A percentile compares a stretch with the other conserved stretches of the same genome.
Evolutionary conservation across 2,329 filamentous ascomycete genomes (phyloP).

Genomic region (Byssochlamys sp.): DNA sequence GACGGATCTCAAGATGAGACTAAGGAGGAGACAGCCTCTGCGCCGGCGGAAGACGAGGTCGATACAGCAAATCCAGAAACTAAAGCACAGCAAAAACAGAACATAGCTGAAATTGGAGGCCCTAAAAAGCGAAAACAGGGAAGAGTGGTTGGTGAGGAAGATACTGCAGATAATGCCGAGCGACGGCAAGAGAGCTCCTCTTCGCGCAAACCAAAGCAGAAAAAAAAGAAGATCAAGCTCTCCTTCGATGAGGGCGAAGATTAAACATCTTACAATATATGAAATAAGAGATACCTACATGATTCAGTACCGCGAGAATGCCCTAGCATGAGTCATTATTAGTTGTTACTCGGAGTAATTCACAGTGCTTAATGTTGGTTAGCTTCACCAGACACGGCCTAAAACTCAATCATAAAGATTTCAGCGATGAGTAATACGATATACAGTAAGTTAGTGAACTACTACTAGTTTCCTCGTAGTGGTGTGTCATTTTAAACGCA

Average conservation of each 20-base stretch:
- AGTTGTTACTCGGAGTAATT: not conserved
- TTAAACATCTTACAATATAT: not conserved
- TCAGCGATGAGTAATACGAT: not conserved
- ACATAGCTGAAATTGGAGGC: slow-evolving; percentile 31
- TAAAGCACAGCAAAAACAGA: slow-evolving; percentile 20
- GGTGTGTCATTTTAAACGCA: not conserved
- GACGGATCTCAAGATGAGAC: slow-evolving; percentile 7
- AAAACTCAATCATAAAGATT: not conserved
- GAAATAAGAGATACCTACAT: not conserved
- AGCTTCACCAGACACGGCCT: not conserved
- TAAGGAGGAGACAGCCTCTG: slow-evolving; percentile 7
- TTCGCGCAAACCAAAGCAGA: slow-evolving; percentile 28
- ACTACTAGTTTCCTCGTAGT: not conserved
- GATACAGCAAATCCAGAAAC: slow-evolving; percentile 1
- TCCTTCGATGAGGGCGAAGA: slow-evolving; percentile 33
- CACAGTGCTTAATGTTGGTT: not conserved
- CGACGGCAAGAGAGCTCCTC: slow-evolving; percentile 13
- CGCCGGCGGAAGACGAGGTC: not conserved
- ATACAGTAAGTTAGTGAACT: not conserved
- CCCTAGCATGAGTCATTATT: not conserved
- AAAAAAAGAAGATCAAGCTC: slow-evolving; percentile 38
- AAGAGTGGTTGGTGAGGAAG: slow-evolving; percentile 31
- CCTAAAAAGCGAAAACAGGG: slow-evolving; percentile 34
- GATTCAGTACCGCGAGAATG: not conserved
- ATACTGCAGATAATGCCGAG: slow-evolving; percentile 12